A percentile compares a stretch with the other conserved stretches of the same genome.
Conservation (phyloP, 805 yeast species). For the Candida quercuum region DNA sequence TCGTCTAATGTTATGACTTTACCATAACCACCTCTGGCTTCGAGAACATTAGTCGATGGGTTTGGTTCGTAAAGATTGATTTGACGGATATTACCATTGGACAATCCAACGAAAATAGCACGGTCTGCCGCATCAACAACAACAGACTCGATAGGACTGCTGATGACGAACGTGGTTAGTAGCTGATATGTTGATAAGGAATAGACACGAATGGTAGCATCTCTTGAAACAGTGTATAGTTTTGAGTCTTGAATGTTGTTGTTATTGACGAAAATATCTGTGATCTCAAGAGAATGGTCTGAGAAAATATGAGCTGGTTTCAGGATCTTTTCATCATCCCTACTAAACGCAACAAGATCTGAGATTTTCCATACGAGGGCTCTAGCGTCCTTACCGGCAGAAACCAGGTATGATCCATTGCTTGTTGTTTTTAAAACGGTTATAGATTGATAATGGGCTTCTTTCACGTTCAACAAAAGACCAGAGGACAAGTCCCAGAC, state of each 20-base stretch:
- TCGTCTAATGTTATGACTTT: slow-evolving; percentile 29
- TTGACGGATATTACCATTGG: slow-evolving; percentile 53
- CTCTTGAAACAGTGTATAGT: slow-evolving; percentile 65
- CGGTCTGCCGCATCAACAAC: slow-evolving; percentile 78
- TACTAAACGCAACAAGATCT: slow-evolving; percentile 44
- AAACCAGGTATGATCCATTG: slow-evolving; percentile 61
- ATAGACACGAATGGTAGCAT: slow-evolving; percentile 71
- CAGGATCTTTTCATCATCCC: slow-evolving; percentile 28
- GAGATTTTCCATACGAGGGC: slow-evolving; percentile 65
- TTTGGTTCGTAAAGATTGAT: slow-evolving; percentile 44
- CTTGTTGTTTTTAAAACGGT: slow-evolving; percentile 51
- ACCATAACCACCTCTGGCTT: slow-evolving; percentile 26
- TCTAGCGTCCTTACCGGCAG: slow-evolving; percentile 82
- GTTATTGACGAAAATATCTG: slow-evolving; percentile 39
- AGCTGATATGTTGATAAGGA: slow-evolving; percentile 39
- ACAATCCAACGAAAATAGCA: slow-evolving; percentile 62
- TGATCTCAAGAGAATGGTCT: slow-evolving; percentile 48
- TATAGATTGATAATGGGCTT: slow-evolving; percentile 80
- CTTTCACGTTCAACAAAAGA: slow-evolving; percentile 60
- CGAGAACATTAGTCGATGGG: slow-evolving; percentile 21
- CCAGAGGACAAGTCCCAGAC: slow-evolving; percentile 88
- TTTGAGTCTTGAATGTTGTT: slow-evolving; percentile 56
- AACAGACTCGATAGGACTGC: slow-evolving; percentile 50
- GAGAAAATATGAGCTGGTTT: slow-evolving; percentile 57
- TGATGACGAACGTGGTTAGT: slow-evolving; percentile 68